A percentile compares a stretch with the other conserved stretches of the same genome.
Conservation (phyloP, 2,329 filamentous ascomycete genomes). For the Monosporascus sp. region DNA sequence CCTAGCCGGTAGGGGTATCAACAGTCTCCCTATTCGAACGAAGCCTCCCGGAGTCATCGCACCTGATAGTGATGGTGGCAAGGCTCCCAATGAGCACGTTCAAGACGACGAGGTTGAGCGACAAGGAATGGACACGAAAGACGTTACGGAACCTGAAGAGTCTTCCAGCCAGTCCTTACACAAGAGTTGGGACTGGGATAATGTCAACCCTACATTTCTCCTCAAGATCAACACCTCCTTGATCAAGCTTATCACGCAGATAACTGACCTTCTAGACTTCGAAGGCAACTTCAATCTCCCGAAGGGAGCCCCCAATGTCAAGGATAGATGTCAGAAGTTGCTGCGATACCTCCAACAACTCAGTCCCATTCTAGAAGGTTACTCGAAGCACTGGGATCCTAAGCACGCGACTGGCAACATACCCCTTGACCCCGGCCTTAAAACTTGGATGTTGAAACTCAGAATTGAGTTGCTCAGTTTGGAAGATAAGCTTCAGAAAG, state of each 20-base stretch:
- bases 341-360: slow-evolving; percentile 10
- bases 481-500: slow-evolving; percentile 4
- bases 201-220: slow-evolving; percentile 5
- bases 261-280: slow-evolving; percentile 2
- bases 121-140: slow-evolving; percentile 2
- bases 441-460: slow-evolving; percentile 14
- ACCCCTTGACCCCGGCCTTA: slow-evolving; percentile 16
- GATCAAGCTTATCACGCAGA: slow-evolving; percentile 5
- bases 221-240: slow-evolving; percentile 3
- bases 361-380: slow-evolving; percentile 13
- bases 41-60: not conserved
- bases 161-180: not conserved
- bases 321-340: slow-evolving; percentile 5
- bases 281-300: not conserved
- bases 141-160: not conserved
- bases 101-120: not conserved
- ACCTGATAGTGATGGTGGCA: not conserved
- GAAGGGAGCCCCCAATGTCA: not conserved
- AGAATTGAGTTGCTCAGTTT: slow-evolving; percentile 10
- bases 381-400: slow-evolving; percentile 10
- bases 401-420: slow-evolving; percentile 2
- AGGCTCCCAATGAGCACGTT: not conserved
- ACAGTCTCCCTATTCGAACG: not conserved
- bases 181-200: slow-evolving; percentile 1
- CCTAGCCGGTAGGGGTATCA: not conserved